Evolutionary conservation across 2,329 filamentous ascomycete species (phyloP).

Genomic region (Xenosphaeropsis pyriputrescens): DNA sequence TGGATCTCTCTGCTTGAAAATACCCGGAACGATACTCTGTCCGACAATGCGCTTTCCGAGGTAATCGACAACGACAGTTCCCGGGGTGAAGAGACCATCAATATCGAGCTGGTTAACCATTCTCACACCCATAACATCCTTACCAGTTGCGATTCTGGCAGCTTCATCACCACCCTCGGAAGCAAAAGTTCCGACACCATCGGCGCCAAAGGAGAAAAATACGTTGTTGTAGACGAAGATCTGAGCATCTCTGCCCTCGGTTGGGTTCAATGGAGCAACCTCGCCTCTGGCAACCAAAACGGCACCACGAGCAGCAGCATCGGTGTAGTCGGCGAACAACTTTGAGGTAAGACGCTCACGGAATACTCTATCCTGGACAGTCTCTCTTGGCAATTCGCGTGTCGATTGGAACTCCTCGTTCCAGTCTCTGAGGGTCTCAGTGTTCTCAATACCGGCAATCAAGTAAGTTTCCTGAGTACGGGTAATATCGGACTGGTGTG

Average conservation of each 20-base stretch:
- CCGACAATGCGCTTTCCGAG: conserved; percentile 93
- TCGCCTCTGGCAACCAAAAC: conserved; percentile 87
- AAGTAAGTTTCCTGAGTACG: conserved; percentile 88
- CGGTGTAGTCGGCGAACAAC: conserved; percentile 94
- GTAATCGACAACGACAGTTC: conserved; percentile 93
- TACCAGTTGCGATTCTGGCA: conserved; percentile 86
- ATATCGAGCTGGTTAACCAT: conserved; percentile 97
- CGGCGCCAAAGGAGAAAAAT: conserved; percentile 96
- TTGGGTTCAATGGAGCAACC: conserved; percentile 86
- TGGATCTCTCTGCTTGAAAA: conserved; percentile 96
- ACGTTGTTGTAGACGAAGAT: conserved; percentile 99
- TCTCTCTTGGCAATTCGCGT: conserved; percentile 83
- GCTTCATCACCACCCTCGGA: conserved; percentile 95
- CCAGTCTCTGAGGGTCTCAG: conserved; percentile 92
- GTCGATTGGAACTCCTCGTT: conserved; percentile 99
- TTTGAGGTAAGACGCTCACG: conserved; percentile 87
- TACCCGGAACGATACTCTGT: conserved; percentile 95
- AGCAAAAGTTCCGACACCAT: conserved; percentile 93
- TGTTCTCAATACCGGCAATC: conserved; percentile 80
- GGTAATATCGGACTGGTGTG: conserved; percentile 71
- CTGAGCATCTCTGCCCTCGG: conserved; percentile 81
- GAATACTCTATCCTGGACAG: conserved; percentile 90
- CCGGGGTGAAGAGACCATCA: conserved; percentile 83
- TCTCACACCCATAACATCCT: conserved; percentile 88
- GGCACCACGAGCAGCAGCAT: conserved; percentile 83